Base-by-base conservation (phyloP, 202 grass and related monocot species). In the Brachypodium distachyon region DNA sequence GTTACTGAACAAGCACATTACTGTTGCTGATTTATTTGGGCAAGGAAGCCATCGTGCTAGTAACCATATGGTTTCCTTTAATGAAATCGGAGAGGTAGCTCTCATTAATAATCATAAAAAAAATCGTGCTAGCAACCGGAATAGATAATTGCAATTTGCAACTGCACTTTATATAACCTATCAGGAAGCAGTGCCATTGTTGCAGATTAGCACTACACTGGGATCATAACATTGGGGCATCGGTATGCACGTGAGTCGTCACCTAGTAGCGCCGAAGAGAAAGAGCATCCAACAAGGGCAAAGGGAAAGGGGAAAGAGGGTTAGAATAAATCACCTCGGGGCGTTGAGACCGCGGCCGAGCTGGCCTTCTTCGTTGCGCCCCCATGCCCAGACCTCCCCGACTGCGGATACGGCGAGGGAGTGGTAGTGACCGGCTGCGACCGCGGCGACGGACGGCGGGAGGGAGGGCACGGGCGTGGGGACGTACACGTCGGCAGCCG, bases 331-430 rank as follows among this genome's bases (percentile, higher is more conserved):
- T 74, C 40, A 97, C 93, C 90, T 97, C 36, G 77, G 80, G 10
- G 90, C 36, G 18, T 82, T 49, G 40, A 78, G 76, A 48, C 87
- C 66, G 47, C 93, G 89, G 34, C 94, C 91, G 32, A 97, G 86
- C 76, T 94, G 88, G 37, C 82, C 86, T 73, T 97, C 91, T 5
- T 91, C 79, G 70, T 97, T 97, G 61, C 94, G 91, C 36, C 91
- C 94, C 91, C 94, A 97, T 1, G 94, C 86, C 88, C 91, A 97
- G 41, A 97, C 82, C 43, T 97, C 86, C n/a, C 87, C 94, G 12
- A 42, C 52, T 5, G 61, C 7, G 18, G 94, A 90, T 2, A 90
- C 51, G 5, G 91, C 91, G 48, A 97, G 91, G 42, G 94, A 97
- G 88, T 97, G 94, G 79, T 90, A 97, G 84, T 97, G 91, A 0